phyloP scores from a whole-genome alignment of 176 grass and related monocot species.

The Miscanthus lutarioriparius region DNA sequence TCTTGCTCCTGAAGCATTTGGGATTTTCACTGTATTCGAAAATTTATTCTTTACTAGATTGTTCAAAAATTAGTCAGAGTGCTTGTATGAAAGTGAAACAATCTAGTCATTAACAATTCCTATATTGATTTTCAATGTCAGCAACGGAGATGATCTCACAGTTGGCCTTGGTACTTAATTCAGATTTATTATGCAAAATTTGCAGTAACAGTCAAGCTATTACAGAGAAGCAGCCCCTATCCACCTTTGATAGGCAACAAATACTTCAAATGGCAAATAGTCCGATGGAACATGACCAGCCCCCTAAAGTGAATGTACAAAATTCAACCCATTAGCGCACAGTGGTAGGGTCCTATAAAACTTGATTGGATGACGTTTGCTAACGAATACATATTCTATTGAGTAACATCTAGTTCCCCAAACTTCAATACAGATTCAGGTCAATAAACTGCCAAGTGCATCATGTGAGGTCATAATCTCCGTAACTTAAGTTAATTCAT shows the following conservation, averaged over 20 bases:
- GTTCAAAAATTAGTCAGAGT: too few species aligned
- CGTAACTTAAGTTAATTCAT: too few species aligned
- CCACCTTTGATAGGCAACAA: slow-evolving; percentile 54
- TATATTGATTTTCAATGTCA: too few species aligned
- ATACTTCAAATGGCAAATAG: slow-evolving; percentile 61
- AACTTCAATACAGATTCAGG: too few species aligned
- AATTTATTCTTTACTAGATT: too few species aligned
- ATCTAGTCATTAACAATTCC: too few species aligned
- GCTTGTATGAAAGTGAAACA: too few species aligned
- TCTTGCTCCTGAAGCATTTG: too few species aligned
- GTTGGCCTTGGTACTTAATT: not conserved
- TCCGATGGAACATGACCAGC: slow-evolving; percentile 64
- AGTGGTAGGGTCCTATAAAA: not conserved
- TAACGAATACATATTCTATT: not conserved
- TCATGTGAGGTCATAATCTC: too few species aligned
- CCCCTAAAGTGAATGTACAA: slow-evolving; percentile 35
- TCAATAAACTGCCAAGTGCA: too few species aligned
- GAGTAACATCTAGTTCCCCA: too few species aligned
- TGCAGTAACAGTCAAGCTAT: not conserved
- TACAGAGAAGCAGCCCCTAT: slow-evolving; percentile 48
- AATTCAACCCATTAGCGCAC: not conserved
- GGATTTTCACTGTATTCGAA: too few species aligned
- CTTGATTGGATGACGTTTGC: not conserved
- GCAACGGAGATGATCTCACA: not conserved
- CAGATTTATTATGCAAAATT: not conserved